Evolutionary conservation across 2,329 filamentous ascomycete genomes (phyloP), one percentile per base, ranked within the genome.

Genomic region (Ophiocordyceps sinensis): DNA sequence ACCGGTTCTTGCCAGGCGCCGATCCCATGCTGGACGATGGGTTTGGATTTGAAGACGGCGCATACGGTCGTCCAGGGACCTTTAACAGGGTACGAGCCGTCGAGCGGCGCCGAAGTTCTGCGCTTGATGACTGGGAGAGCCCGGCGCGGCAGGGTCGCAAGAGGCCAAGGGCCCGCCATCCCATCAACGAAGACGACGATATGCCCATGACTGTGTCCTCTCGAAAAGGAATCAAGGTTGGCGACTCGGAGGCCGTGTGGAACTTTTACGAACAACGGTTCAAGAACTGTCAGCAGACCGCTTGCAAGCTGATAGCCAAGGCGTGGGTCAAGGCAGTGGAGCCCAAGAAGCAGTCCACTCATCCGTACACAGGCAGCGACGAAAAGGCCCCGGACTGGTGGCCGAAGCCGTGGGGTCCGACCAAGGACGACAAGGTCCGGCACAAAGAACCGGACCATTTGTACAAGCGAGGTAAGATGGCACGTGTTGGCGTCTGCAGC

Each of bases 361-460:
- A 82, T 49, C 82, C 82, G 0, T 87, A 87, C 52, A 82, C 77
- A 1, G 67, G 69, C n/a, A 73, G 70, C 28, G 71, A 79, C 37
- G 70, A 70, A 28, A 77, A 74, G 48, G 72, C 72, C 1, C 76
- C 78, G 0, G 71, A 72, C 40, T 83, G 79, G 79, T 82, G 79
- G 79, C 78, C 78, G 3, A 66, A 71, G 52, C 61, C 66, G 7
- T 69, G 71, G 68, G 65, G 71, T 0, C 52, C 59, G 1, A 63
- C 65, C 1, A 66, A 68, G 42, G 64, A 70, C 30, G 66, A 74
- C 37, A 67, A 66, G 36, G 75, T 82, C 40, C 67, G 74, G 12
- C 81, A 85, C 55, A 80, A 75, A 51, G 82, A 86, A 57, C 82
- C 82, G 1, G 82, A 86, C 51, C 82, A 86, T 59, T 62, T 84